Percentiles rank a stretch among this genome's conserved stretches.
phyloP scores from a whole-genome alignment of 257 asterid genomes.

The Jacaranda mimosifolia region DNA sequence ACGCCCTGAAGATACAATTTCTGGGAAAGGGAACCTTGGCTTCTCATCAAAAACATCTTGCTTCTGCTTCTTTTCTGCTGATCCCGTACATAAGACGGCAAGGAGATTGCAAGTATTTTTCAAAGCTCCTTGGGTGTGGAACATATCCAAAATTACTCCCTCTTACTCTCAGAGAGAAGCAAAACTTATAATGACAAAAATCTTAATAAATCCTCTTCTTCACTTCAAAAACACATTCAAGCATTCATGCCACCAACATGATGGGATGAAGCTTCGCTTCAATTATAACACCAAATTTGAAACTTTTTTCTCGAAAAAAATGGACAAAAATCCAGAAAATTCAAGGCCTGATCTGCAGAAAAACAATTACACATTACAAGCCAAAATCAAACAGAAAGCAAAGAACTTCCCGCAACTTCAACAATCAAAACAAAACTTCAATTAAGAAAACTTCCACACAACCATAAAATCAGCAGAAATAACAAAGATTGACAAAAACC shows the following conservation, averaged over 20 bases:
- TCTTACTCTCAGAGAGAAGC: slow-evolving; percentile 35
- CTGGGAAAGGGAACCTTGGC: slow-evolving; percentile 69
- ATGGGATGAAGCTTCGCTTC: slow-evolving; percentile 35
- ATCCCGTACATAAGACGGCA: slow-evolving; percentile 64
- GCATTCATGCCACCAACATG: slow-evolving; percentile 33
- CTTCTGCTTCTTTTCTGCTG: slow-evolving; percentile 52
- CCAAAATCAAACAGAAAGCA: slow-evolving; percentile 24
- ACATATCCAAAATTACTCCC: slow-evolving; percentile 61
- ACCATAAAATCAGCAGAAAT: slow-evolving; percentile 32
- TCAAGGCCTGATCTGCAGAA: slow-evolving; percentile 43
- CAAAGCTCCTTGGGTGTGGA: slow-evolving; percentile 83
- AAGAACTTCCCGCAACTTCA: slow-evolving; percentile 26
- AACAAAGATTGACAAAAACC: slow-evolving; percentile 35
- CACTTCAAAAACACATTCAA: slow-evolving; percentile 41
- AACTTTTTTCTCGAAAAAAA: slow-evolving; percentile 4
- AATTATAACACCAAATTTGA: slow-evolving; percentile 23
- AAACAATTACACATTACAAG: slow-evolving; percentile 35
- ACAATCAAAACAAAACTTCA: slow-evolving; percentile 33
- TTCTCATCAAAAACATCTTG: slow-evolving; percentile 56
- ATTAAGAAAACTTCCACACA: slow-evolving; percentile 17
- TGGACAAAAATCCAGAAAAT: slow-evolving; percentile 19
- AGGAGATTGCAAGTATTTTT: slow-evolving; percentile 85
- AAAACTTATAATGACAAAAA: slow-evolving; percentile 13
- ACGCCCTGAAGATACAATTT: slow-evolving; percentile 79
- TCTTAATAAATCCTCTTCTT: slow-evolving; percentile 27